A percentile compares a stretch with the other conserved stretches of the same genome.
phyloP scores from a whole-genome alignment of 2,329 filamentous ascomycete species.

The Rutstroemia sp. region DNA sequence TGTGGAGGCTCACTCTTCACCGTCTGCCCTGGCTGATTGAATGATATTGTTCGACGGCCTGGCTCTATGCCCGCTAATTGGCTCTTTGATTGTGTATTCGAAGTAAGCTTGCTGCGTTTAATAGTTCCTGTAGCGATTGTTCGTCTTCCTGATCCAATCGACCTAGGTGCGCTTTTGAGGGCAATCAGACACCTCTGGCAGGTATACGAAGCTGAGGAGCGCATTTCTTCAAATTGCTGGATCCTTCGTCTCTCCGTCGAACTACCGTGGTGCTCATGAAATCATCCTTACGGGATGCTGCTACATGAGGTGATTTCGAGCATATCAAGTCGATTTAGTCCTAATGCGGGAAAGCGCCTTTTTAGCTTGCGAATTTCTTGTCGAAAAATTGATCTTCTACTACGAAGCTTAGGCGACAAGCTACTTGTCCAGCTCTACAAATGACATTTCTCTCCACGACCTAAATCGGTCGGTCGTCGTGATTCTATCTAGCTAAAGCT shows the following conservation, averaged over 20 bases:
- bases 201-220: conserved; percentile 24
- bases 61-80: conserved; percentile 9
- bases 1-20: conserved; percentile 22
- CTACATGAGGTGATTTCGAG: conserved; percentile 7
- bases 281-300: neutral
- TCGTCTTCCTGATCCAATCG: conserved; percentile 14
- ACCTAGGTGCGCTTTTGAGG: conserved; percentile 19
- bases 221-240: conserved; percentile 15
- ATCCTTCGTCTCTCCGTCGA: neutral
- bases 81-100: conserved; percentile 10
- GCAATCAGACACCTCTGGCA: conserved; percentile 28
- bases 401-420: conserved; percentile 14
- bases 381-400: conserved; percentile 2
- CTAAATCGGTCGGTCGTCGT: neutral
- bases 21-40: conserved; percentile 18
- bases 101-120: conserved; percentile 13
- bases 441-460: conserved; percentile 6
- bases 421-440: conserved; percentile 17
- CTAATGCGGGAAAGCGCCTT: conserved; percentile 8
- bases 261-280: neutral
- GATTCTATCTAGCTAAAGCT: conserved; percentile 11
- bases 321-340: conserved; percentile 6
- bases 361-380: conserved; percentile 8
- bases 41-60: conserved; percentile 17
- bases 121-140: conserved; percentile 19